phyloP scores from a whole-genome alignment of 345 rosid genomes.

The Syzygium grande region DNA sequence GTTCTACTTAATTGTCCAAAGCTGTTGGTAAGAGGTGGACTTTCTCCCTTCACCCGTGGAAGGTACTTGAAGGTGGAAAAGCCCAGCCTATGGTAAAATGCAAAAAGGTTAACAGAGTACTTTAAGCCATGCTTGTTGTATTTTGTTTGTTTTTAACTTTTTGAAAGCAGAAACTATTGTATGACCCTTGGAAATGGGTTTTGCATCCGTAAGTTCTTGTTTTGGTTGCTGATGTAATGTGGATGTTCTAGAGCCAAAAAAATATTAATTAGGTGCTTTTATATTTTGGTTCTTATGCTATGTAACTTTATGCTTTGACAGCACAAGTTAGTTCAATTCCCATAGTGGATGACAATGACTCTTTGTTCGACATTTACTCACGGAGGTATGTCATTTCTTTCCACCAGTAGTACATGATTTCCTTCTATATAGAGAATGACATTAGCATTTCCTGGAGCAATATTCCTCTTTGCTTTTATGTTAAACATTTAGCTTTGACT shows the following conservation, averaged over 20 bases:
- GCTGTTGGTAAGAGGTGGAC: not conserved
- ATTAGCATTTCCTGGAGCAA: not conserved
- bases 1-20: not conserved
- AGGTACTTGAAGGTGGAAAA: not conserved
- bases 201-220: not conserved
- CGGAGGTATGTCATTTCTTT: constrained; percentile 38
- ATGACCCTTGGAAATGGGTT: not conserved
- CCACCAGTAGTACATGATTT: not conserved
- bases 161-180: not conserved
- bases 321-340: constrained; percentile 95
- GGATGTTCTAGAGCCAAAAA: not conserved
- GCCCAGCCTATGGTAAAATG: not conserved
- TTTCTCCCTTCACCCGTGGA: not conserved
- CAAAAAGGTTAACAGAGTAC: not conserved
- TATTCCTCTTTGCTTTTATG: not conserved
- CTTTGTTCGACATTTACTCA: constrained; percentile 56
- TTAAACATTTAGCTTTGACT: not conserved
- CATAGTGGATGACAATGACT: constrained; percentile 62
- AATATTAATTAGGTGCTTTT: not conserved
- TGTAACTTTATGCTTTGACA: constrained; percentile 26
- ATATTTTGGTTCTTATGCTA: not conserved
- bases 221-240: not conserved
- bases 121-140: not conserved
- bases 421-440: not conserved
- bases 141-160: not conserved